Base-by-base conservation (phyloP, 306 rosid species). In the Datisca glomerata region DNA sequence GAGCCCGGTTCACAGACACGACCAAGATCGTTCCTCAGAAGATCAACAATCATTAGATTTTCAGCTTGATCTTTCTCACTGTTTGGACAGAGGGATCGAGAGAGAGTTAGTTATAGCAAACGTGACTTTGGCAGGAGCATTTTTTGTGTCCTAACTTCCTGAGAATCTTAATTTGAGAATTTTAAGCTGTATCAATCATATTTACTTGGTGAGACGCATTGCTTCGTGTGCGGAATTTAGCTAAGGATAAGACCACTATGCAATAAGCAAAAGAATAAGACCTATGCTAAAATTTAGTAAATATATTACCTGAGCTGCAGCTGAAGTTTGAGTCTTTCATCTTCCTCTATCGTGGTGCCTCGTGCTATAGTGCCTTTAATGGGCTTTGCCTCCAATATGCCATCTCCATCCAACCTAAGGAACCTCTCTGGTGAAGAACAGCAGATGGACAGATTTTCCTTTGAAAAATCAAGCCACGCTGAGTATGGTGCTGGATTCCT, bases 341-440 rank as follows among this genome's bases (percentile, higher is more conserved):
- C 98, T 48, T 84, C 86, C 64, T 70, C 85, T 31, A 45, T 48
- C 31, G 96, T 84, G 28, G 64, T 52, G 24, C 98, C 98, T 18
- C 98, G 96, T 60, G 89, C 78, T 64, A 76, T 13, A 3, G 98
- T 91, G 34, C 98, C 98, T 70, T 91, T 91, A 32, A 91, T 91
- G 53, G 98, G 98, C 61, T 91, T 91, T 21, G 98, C 96, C 77
- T 91, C 98, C 54, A 91, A 78, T 5, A 72, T 28, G 20, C 72
- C 81, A 51, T 66, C 65, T 54, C 78, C 64, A 58, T 84, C 83
- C 71, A 91, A 60, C 68, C 67, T 75, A 41, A 91, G 58, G 68
- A 91, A 91, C 70, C 96, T 69, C 79, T 91, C 98, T 3, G 98
- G 98, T 18, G 96, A 91, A 54, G 98, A 91, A 60, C 92, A 84